Base-by-base conservation (phyloP, 495 filamentous ascomycete genomes). In the Bacidia rubella region DNA sequence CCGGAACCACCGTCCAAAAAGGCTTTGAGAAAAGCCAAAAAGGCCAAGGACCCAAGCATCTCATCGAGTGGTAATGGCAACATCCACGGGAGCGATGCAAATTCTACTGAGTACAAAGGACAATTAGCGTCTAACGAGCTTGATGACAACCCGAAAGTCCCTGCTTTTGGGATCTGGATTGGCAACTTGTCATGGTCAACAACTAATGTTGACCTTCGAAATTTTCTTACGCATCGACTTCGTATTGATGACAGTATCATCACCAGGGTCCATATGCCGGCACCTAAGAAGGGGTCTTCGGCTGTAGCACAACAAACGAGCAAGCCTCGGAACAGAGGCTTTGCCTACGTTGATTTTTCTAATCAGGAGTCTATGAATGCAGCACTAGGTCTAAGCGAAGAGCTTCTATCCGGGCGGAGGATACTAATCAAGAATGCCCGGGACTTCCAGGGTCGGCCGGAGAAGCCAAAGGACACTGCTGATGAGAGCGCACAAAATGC, bases 1-100 rank as follows among this genome's bases (percentile, higher is more conserved):
- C 90, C 92, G 3, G 88, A 96, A 63, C 92, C 92, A 11, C 85
- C 86, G 3, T 97, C 93, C 40, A 97, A 96, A 66, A 95, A 92
- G 67, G 83, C 82, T 51, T 71, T 84, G 54, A 85, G 88, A 51
- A 78, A 79, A 42, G 79, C 87, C 39, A 92, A 89, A 64, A 93
- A 69, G 77, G 77, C 5, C 17, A 35, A 15, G 5, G 29, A 7
- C 29, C 15, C 15, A 15, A 35, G 29, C 29, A 35, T 7, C 7
- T 7, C 5, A 35, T 35, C 15, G 29, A 35, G n/a, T n/a, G n/a
- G n/a, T n/a, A n/a, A n/a, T n/a, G n/a, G n/a, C n/a, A n/a, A n/a
- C n/a, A n/a, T n/a, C n/a, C n/a, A n/a, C n/a, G n/a, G n/a, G n/a
- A n/a, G n/a, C n/a, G n/a, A n/a, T n/a, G n/a, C n/a, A 25, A 41